A percentile compares a stretch with the other conserved stretches of the same genome.
phyloP scores from a whole-genome alignment of 352 stramenopile genomes.

The Globisporangium nunn region DNA sequence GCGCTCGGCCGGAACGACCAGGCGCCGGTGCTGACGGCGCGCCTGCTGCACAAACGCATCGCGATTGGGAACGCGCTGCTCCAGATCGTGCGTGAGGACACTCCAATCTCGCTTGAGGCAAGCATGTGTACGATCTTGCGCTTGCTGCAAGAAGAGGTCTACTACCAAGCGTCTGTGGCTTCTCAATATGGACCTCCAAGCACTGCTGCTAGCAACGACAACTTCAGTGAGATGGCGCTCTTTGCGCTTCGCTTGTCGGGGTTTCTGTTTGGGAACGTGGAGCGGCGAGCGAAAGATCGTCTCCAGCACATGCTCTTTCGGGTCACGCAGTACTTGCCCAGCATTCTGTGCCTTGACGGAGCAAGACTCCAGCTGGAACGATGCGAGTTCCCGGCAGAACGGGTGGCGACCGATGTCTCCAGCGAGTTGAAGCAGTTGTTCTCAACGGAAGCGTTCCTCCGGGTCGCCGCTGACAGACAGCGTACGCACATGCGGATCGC shows the following conservation, averaged over 20 bases:
- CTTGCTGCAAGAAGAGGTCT: constrained; percentile 49
- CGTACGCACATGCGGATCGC: constrained; percentile 38
- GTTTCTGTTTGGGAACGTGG: constrained; percentile 23
- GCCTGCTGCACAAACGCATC: constrained; percentile 46
- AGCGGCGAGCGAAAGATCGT: constrained; percentile 11
- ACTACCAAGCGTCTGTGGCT: constrained; percentile 15
- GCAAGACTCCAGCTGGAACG: not conserved
- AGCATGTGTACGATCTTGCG: constrained; percentile 33
- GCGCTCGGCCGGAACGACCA: constrained; percentile 13
- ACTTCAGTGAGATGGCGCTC: constrained; percentile 23
- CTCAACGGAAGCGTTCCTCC: constrained; percentile 13
- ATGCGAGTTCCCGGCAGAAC: constrained; percentile 5
- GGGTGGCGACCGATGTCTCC: not conserved
- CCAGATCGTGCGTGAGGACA: constrained; percentile 16
- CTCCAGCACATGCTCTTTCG: constrained; percentile 28
- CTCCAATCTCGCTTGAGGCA: constrained; percentile 19
- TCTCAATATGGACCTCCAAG: not conserved
- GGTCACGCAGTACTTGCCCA: constrained; percentile 23
- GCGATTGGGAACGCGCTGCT: constrained; percentile 38
- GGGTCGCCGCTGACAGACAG: constrained; percentile 23
- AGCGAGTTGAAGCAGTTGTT: constrained; percentile 2
- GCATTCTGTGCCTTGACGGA: constrained; percentile 12
- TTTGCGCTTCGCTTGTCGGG: constrained; percentile 26
- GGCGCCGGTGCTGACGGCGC: constrained; percentile 20
- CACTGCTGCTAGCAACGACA: constrained; percentile 7